Base-by-base conservation (phyloP, 1,139 yeast species). In the Tardiomyces blankii region DNA sequence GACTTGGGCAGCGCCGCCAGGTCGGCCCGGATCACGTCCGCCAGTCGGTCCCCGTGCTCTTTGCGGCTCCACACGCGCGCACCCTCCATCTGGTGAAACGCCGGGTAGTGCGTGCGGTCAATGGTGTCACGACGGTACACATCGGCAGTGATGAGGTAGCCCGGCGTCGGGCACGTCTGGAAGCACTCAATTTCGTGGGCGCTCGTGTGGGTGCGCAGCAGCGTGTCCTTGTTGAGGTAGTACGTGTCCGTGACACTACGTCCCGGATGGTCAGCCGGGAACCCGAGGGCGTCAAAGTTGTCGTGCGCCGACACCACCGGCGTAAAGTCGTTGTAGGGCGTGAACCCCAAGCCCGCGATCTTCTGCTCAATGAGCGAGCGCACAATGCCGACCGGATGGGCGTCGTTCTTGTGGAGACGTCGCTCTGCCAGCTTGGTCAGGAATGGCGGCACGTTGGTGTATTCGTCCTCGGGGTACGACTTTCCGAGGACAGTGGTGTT, bases 11-110 rank as follows among this genome's bases (percentile, higher is more conserved):
- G 76, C 1, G 71, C 63, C n/a, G 68, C 80, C 32, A 83, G 77
- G 54, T 85, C 94, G 13, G 61, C 55, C 53, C 68, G 62, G 41
- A 84, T 72, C 43, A 69, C 65, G 13, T 69, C 71, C n/a, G 73
- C 59, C 28, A 77, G 52, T 2, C 58, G 60, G 38, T 64, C 60
- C 12, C 67, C 66, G 42, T 60, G 66, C 33, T 72, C 66, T 0
- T 64, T 60, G 43, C 81, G 69, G 11, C 77, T 69, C 97, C 97
- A 93, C 7, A 82, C 65, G 50, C 94, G 70, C 1, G 96, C 96
- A 43, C 98, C 98, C 65, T 91, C 99, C 87, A 91, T 79, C 65
- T 91, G 99, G 61, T 91, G 97, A 66, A 91, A 93, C 1, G 86
- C 97, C 2, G 98, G 97, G 61, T 91, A 91, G 63, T 91, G 99